Conservation (phyloP, 768 basidiomycete genomes). For the Suillus lakei region DNA sequence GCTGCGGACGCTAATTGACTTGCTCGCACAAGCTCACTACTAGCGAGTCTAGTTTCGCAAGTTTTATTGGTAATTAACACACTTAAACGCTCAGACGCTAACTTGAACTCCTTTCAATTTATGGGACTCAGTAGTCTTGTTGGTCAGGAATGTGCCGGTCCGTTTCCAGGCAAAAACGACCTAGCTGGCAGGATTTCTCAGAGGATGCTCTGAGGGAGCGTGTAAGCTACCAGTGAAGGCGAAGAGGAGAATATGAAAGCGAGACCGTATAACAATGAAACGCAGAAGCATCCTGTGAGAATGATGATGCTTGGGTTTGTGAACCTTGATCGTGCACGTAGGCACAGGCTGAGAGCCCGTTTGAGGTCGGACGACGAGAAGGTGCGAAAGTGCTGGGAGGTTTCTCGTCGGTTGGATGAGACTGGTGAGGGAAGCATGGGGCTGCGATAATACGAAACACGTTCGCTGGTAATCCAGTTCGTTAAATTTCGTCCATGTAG, state of each 20-base stretch:
- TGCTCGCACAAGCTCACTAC: too few species aligned
- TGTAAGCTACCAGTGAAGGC: constrained; percentile 14
- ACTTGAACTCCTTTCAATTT: too few species aligned
- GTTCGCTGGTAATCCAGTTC: not conserved
- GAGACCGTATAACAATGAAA: constrained; percentile 68
- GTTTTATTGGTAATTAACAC: too few species aligned
- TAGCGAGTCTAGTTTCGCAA: too few species aligned
- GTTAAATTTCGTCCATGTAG: not conserved
- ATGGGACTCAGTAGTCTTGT: too few species aligned
- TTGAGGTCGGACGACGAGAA: constrained; percentile 21
- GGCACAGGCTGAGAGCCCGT: constrained; percentile 42
- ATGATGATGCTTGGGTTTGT: constrained; percentile 76
- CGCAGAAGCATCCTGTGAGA: constrained; percentile 44
- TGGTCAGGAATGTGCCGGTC: too few species aligned
- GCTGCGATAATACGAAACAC: not conserved
- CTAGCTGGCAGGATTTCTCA: too few species aligned
- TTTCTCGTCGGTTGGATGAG: constrained; percentile 45
- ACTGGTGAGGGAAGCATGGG: constrained; percentile 35
- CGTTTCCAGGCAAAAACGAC: too few species aligned
- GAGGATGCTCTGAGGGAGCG: constrained; percentile 42
- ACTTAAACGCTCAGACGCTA: too few species aligned
- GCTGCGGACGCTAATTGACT: too few species aligned
- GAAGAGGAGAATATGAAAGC: constrained; percentile 39
- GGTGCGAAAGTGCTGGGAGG: constrained; percentile 31
- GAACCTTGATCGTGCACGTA: constrained; percentile 69